Evolutionary conservation across 2,329 filamentous ascomycete species (phyloP).

Genomic region (Neurospora sp.): DNA sequence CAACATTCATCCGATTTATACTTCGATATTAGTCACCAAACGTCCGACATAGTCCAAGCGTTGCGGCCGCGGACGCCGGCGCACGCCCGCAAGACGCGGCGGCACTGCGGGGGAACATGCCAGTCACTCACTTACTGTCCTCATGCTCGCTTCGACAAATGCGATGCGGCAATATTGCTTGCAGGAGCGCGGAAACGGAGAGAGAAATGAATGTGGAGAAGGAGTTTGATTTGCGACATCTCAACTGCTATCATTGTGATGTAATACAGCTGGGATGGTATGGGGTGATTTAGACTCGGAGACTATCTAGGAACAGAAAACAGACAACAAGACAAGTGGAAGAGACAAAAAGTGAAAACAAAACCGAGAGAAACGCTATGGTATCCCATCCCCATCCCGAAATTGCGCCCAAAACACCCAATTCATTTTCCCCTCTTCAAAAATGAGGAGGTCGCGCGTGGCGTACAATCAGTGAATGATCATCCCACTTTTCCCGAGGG

Average conservation of each 20-base stretch:
- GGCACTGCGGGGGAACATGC: neutral
- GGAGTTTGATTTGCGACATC: neutral
- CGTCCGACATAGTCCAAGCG: neutral
- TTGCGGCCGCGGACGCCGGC: neutral
- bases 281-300: neutral
- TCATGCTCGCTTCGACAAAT: neutral
- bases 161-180: neutral
- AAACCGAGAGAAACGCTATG: neutral
- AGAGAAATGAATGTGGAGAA: neutral
- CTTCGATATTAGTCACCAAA: neutral
- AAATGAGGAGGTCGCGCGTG: neutral
- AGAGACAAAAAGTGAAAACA: neutral
- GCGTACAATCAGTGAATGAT: neutral
- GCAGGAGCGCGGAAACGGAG: neutral
- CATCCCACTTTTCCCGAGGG: neutral
- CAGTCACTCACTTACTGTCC: neutral
- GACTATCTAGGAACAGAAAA: neutral
- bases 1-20: neutral
- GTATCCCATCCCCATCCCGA: neutral
- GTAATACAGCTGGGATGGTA: neutral
- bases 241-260: neutral
- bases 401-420: neutral
- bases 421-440: neutral
- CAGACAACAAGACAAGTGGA: neutral
- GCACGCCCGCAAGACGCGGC: neutral